Evolutionary conservation across 495 filamentous ascomycete genomes (phyloP).

Genomic region (Penicillium alfredii): DNA sequence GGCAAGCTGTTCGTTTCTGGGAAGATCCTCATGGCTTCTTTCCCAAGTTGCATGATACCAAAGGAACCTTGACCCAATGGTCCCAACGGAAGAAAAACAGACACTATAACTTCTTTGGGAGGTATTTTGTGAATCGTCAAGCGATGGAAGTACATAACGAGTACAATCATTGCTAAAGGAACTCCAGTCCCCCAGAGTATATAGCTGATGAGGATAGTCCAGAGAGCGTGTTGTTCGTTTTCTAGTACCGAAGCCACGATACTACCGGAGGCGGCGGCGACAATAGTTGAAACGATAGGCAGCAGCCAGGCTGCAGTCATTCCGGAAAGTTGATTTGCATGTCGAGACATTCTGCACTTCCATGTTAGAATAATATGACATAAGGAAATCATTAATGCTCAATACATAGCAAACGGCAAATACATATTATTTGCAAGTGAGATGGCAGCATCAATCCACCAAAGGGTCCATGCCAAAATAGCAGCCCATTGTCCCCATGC

Average conservation of each 20-base stretch:
- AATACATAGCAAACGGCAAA: slow-evolving; percentile 7
- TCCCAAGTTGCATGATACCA: slow-evolving; percentile 32
- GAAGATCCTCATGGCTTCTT: slow-evolving; percentile 23
- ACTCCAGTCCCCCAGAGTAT: slow-evolving; percentile 49
- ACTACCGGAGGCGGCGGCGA: slow-evolving; percentile 44
- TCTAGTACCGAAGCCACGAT: slow-evolving; percentile 42
- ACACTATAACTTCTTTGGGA: slow-evolving; percentile 45
- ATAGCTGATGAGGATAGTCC: slow-evolving; percentile 46
- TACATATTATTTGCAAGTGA: slow-evolving; percentile 29
- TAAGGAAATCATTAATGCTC: not conserved
- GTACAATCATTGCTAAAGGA: slow-evolving; percentile 40
- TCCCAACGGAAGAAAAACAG: slow-evolving; percentile 48
- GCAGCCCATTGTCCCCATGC: slow-evolving; percentile 30
- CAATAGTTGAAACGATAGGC: slow-evolving; percentile 45
- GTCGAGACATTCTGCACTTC: slow-evolving; percentile 4
- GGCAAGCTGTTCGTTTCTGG: slow-evolving; percentile 9
- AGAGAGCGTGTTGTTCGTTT: slow-evolving; percentile 34
- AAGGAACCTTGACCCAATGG: slow-evolving; percentile 48
- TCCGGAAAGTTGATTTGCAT: slow-evolving; percentile 8
- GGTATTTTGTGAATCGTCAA: slow-evolving; percentile 45
- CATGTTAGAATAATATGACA: not conserved
- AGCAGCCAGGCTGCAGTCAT: slow-evolving; percentile 51
- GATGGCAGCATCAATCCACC: slow-evolving; percentile 47
- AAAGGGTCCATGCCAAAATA: slow-evolving; percentile 38
- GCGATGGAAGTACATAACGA: slow-evolving; percentile 50